These are phyloP conservation scores for Dictyostelium discoideum DNA, from an alignment of 78 protist species.

Conservation along the genomic window dicty_2.7 NC_007090.3:4767001-4767500, in stretches of 20 bases:
- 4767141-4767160: slow-evolving; percentile 91
- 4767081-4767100: slow-evolving; percentile 95
- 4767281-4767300: slow-evolving; percentile 91
- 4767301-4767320: slow-evolving; percentile 94
- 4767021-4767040: slow-evolving; percentile 84
- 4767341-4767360: slow-evolving; percentile 93
- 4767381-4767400: slow-evolving; percentile 77
- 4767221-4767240: slow-evolving; percentile 77
- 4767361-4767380: slow-evolving; percentile 93
- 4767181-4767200: slow-evolving; percentile 89
- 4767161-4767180: slow-evolving; percentile 93
- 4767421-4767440: slow-evolving; percentile 92
- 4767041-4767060: slow-evolving; percentile 94
- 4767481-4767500: slow-evolving; percentile 72
- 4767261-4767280: slow-evolving; percentile 66
- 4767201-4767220: slow-evolving; percentile 90
- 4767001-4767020: slow-evolving; percentile 86
- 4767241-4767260: slow-evolving; percentile 98
- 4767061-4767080: slow-evolving; percentile 91
- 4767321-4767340: slow-evolving; percentile 89
- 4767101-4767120: slow-evolving; percentile 93
- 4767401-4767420: slow-evolving; percentile 79
- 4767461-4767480: slow-evolving; percentile 69
- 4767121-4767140: slow-evolving; percentile 50
- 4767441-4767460: slow-evolving; percentile 83